A percentile compares a stretch with the other conserved stretches of the same genome.
phyloP scores from a whole-genome alignment of 805 yeast genomes.

The Wickerhamiella alocasiicola region DNA sequence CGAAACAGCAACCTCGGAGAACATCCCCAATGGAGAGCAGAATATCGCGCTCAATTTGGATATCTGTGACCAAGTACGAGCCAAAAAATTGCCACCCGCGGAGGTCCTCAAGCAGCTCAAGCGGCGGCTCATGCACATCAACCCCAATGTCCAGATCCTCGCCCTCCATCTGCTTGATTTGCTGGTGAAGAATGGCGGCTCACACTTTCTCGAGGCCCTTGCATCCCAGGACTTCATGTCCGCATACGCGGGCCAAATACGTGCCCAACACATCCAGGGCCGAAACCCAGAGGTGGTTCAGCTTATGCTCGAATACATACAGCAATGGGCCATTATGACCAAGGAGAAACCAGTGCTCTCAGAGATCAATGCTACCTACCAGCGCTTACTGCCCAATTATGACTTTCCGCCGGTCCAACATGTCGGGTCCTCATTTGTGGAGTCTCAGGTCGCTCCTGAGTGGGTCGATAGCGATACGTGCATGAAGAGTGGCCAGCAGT shows the following conservation, averaged over 20 bases:
- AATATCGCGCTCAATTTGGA: constrained; percentile 65
- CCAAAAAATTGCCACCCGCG: constrained; percentile 63
- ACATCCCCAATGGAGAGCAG: constrained; percentile 84
- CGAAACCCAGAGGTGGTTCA: constrained; percentile 43
- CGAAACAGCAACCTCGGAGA: constrained; percentile 68
- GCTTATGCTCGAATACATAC: constrained; percentile 50
- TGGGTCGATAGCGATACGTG: constrained; percentile 95
- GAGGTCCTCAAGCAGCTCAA: constrained; percentile 79
- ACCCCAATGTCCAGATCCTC: constrained; percentile 71
- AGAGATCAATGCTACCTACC: constrained; percentile 52
- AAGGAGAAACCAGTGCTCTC: constrained; percentile 50
- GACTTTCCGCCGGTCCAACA: constrained; percentile 41
- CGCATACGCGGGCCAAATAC: constrained; percentile 55
- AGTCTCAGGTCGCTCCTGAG: constrained; percentile 88
- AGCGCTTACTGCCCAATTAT: constrained; percentile 44
- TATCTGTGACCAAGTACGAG: constrained; percentile 73
- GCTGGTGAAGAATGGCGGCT: constrained; percentile 87
- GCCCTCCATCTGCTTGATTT: constrained; percentile 68
- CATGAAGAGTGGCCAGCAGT: constrained; percentile 78
- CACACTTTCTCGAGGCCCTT: constrained; percentile 66
- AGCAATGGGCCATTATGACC: constrained; percentile 68
- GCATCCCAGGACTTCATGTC: constrained; percentile 80
- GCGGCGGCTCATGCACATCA: constrained; percentile 53
- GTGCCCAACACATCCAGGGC: constrained; percentile 29
- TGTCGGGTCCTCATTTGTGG: constrained; percentile 47